phyloP scores from a whole-genome alignment of 805 yeast species.

The Candida odintsovae region DNA sequence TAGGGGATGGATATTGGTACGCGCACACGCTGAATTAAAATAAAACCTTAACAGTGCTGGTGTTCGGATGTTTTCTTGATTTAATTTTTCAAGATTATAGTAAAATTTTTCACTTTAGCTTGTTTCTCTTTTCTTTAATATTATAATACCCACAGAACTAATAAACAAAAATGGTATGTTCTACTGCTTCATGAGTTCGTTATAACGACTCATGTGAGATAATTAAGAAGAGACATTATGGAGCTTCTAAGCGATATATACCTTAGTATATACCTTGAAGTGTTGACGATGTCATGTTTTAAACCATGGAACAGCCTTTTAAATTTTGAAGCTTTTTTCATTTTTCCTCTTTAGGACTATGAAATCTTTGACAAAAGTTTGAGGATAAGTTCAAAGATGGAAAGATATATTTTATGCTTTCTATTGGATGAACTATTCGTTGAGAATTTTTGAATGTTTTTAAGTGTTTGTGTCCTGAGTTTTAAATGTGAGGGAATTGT shows the following conservation, averaged over 20 bases:
- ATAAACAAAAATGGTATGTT: not conserved
- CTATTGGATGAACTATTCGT: not conserved
- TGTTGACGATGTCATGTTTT: conserved; percentile 1
- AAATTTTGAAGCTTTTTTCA: not conserved
- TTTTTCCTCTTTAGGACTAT: not conserved
- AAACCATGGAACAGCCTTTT: not conserved
- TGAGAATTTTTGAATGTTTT: not conserved
- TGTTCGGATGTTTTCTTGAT: not conserved
- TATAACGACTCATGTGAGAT: not conserved
- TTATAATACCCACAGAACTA: not conserved
- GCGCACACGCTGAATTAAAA: no score
- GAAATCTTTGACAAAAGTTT: not conserved
- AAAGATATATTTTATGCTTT: not conserved
- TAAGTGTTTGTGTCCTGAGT: not conserved
- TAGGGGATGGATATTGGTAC: no score
- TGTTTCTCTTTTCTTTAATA: no score
- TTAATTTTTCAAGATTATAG: no score
- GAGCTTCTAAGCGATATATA: not conserved
- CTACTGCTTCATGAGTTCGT: not conserved
- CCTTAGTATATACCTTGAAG: not conserved
- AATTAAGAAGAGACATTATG: not conserved
- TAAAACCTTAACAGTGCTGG: no score
- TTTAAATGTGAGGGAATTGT: not conserved
- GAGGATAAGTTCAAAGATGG: not conserved
- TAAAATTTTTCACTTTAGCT: not conserved